Evolutionary conservation across 2,329 filamentous ascomycete species (phyloP).

Genomic region (Talaromyces sp.): DNA sequence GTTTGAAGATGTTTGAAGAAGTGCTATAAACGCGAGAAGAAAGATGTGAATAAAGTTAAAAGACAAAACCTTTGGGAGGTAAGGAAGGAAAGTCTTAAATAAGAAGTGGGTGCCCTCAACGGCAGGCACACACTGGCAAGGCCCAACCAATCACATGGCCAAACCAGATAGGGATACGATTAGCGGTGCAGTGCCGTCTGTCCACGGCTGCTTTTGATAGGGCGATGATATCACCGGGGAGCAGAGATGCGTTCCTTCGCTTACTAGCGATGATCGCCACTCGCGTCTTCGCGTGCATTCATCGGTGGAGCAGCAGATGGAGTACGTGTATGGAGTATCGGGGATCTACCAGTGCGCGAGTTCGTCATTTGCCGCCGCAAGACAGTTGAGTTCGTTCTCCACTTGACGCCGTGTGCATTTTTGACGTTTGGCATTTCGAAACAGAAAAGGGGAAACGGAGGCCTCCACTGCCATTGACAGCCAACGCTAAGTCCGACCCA

Average conservation of each 20-base stretch:
- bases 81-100: background rate
- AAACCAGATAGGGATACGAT: background rate
- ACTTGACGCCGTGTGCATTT: background rate
- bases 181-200: background rate
- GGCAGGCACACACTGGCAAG: background rate
- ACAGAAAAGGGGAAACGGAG: background rate
- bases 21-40: background rate
- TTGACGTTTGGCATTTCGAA: background rate
- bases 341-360: background rate
- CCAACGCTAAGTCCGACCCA: background rate
- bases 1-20: background rate
- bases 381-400: background rate
- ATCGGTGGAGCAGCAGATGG: background rate
- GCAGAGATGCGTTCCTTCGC: background rate
- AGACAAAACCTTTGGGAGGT: background rate
- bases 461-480: background rate
- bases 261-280: background rate
- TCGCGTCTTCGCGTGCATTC: background rate
- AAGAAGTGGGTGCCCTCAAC: background rate
- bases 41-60: too few species aligned
- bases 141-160: background rate
- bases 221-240: background rate
- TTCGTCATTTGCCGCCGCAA: slow-evolving; percentile 4
- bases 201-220: background rate
- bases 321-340: background rate